Conservation (phyloP, 2,329 filamentous ascomycete genomes). For the Emydomyces testavorans region DNA sequence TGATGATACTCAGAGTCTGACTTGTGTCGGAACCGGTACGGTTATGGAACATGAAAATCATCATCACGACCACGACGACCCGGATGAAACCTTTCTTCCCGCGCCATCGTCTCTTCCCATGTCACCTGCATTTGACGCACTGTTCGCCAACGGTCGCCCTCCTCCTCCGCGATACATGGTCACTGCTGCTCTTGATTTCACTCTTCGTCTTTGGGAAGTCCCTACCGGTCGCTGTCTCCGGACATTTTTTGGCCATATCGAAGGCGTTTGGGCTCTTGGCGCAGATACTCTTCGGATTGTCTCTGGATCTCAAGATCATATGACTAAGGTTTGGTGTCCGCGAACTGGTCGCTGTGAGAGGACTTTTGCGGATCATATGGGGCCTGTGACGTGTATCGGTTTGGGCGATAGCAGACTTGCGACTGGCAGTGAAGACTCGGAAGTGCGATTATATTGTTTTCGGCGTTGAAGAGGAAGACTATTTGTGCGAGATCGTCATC, state of each 20-base stretch:
- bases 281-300: constrained; percentile 82
- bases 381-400: constrained; percentile 85
- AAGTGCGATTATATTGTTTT: constrained; percentile 57
- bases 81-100: constrained; percentile 15
- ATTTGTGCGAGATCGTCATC: too few species aligned
- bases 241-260: constrained; percentile 92
- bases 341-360: constrained; percentile 81
- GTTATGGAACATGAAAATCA: constrained; percentile 13
- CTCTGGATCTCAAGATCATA: constrained; percentile 80
- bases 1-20: constrained; percentile 19
- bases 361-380: constrained; percentile 81
- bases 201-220: constrained; percentile 86
- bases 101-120: constrained; percentile 19
- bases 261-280: constrained; percentile 87
- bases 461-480: neutral
- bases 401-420: constrained; percentile 82
- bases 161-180: constrained; percentile 83
- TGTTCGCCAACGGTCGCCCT: constrained; percentile 52
- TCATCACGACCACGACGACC: constrained; percentile 19
- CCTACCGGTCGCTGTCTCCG: constrained; percentile 68
- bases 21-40: constrained; percentile 16
- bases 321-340: constrained; percentile 94
- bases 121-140: constrained; percentile 24
- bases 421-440: constrained; percentile 85
- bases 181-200: constrained; percentile 81